Base-by-base conservation (phyloP, 805 yeast genomes). In the Candida pseudofarinosa region DNA sequence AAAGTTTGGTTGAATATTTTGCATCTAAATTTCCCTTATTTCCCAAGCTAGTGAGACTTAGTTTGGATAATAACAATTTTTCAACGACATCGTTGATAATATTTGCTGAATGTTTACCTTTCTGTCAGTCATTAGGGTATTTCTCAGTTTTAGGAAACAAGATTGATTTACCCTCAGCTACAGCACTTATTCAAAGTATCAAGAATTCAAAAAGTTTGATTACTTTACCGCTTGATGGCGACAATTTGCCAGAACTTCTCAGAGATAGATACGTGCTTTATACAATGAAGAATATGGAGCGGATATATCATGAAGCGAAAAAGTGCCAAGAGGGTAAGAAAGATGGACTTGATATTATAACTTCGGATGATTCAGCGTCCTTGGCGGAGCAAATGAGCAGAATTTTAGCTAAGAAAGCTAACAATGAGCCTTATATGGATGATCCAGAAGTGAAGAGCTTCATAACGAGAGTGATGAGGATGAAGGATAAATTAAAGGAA, bases 241-340 rank as follows among this genome's bases (percentile, higher is more conserved):
- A 73, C 16, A 62, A 71, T 16, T 72, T 86, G 50, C 83, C 90
- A 10, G 77, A 75, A 41, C 69, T 74, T 39, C 73, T 83, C 49
- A 80, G 78, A 53, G 85, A 88, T 34, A 77, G 81, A 53, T 77
- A 89, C 45, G 93, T 95, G 1, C 73, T 86, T 35, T 81, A 85
- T 52, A 77, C 93, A 38, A 82, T 90, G 83, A 77, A 84, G 53
- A 90, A 90, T 60, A 83, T 89, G 83, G 88, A 84, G 52, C 52
- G 65, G 17, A 69, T 74, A 40, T 63, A 83, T 42, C 71, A 73
- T 43, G 59, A 56, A 34, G 35, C 41, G 10, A 33, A 44, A 17
- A 38, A 20, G 23, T 7, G 17, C 20, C 19, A 26, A 39, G 33
- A 16, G 17, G 17, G 3, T 12, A 26, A 20, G 28, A 19, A 17